Base-by-base conservation (phyloP, 805 yeast genomes). In the Candida schatavii region DNA sequence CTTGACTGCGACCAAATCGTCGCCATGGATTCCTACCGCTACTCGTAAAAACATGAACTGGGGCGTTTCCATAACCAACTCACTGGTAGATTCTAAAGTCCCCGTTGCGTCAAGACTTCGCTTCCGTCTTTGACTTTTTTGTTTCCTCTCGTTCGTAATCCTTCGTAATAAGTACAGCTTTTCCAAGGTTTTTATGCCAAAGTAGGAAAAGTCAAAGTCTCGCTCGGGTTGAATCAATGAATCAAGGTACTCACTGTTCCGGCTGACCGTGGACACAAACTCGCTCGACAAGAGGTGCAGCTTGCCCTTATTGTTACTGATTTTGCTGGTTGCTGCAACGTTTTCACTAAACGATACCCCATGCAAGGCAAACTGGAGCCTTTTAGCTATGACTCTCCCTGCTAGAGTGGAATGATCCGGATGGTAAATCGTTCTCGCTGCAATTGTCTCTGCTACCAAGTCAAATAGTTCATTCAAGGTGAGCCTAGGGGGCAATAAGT, bases 1-100 rank as follows among this genome's bases (percentile, higher is more conserved):
- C 10, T 82, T 55, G 3, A 80, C 95, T 14, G 71, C 68, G 31
- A 74, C 75, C 18, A 88, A 64, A 57, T 86, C 77, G 35, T 67
- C 66, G 30, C 85, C 86, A 57, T 91, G 97, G 42, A 91, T 88
- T 31, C 97, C 97, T 15, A 91, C 67, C 14, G 97, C 83, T 10
- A 91, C 98, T 59, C 99, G 78, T 85, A 91, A 79, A 48, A 88
- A 77, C 72, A 91, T 62, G 57, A 77, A 95, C 64, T 91, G 97
- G 3, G 97, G 97, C 37, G 96, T 85, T 69, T 91, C 99, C 37
- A 84, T 84, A n/a, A 83, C 77, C 42, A 65, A 64, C 11, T 23
- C 27, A 10, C 13, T 11, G 6, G 6, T 5, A 18, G 20, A 26
- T 5, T 15, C 35, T 17, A 10, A 7, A 15, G 21, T 17, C 19